Base-by-base conservation (phyloP, 192 early-diverging fungal genomes). In the Coemansia sp. region DNA sequence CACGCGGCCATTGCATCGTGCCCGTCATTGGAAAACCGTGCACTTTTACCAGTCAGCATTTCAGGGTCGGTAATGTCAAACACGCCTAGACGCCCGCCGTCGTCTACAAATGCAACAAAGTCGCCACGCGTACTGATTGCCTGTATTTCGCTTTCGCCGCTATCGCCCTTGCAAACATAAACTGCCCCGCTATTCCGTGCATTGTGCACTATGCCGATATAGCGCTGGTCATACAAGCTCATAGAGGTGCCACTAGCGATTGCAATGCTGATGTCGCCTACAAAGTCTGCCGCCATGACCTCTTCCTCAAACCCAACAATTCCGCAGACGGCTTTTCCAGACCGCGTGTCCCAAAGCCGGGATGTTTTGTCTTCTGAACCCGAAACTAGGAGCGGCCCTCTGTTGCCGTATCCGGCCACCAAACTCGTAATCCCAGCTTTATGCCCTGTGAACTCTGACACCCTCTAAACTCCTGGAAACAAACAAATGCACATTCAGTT, bases 81-180 rank as follows among this genome's bases (percentile, higher is more conserved):
- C 2, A 77, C 66, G 10, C 68, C 56, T 39, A 69, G 1, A 21
- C 20, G 44, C 6, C 80, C 80, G 34, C 72, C 63, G 5, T 77
- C 80, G 26, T 83, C 80, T 12, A 83, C 80, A 59, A 65, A 71
- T 26, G 80, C 80, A 14, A 77, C 62, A 75, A 83, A 83, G 53
- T 83, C 80, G 6, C 80, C 80, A 21, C 80, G 75, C 8, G 72
- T 62, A 34, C 75, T 75, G 6, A 75, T 53, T 7, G 61, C 71
- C 48, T 77, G 68, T 8, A 83, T 67, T 59, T 83, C 75, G 21
- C 63, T 41, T 1, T 21, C n/a, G 9, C 53, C 62, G 58, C 38
- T 44, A n/a, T 48, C 24, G 41, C 43, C 1, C 14, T 6, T 49
- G 33, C 35, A 15, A n/a, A 38, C 30, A 38, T 36, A 36, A n/a